Percentiles rank a stretch among this genome's conserved stretches.
phyloP scores from a whole-genome alignment of 164 flowering plant species.

The Litsea cubeba region DNA sequence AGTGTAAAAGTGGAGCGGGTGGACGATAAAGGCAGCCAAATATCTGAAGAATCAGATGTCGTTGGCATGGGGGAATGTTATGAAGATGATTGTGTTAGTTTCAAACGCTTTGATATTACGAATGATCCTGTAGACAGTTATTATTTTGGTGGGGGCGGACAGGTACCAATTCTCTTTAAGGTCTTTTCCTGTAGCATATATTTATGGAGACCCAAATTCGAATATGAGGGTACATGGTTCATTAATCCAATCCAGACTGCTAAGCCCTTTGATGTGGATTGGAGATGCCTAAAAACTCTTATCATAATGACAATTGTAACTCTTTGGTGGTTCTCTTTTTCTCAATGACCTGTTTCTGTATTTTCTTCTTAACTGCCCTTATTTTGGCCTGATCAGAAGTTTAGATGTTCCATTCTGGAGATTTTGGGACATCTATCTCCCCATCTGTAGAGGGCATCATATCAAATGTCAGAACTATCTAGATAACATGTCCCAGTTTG shows the following conservation, averaged over 20 bases:
- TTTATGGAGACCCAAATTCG: neutral
- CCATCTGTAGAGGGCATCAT: neutral
- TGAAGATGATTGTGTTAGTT: constrained; percentile 30
- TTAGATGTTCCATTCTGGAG: neutral
- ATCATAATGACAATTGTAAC: neutral
- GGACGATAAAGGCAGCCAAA: constrained; percentile 26
- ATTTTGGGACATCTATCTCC: neutral
- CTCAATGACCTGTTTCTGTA: neutral
- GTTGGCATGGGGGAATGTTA: constrained; percentile 7
- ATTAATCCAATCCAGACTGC: neutral
- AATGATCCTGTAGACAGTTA: constrained; percentile 81
- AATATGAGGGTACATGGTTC: neutral
- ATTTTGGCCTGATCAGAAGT: neutral
- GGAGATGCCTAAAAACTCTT: no score
- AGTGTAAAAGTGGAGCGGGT: constrained; percentile 19
- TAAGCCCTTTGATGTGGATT: no score
- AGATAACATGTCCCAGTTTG: neutral
- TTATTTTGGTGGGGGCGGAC: constrained; percentile 53
- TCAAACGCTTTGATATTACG: constrained; percentile 75
- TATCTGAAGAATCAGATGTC: constrained; percentile 26
- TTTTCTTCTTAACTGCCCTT: neutral
- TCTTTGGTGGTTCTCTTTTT: neutral
- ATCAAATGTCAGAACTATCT: neutral
- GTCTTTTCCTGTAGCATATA: neutral
- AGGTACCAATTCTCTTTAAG: constrained; percentile 35